These are phyloP conservation scores for Cadophora sp. DNA, from an alignment of 2,329 filamentous ascomycete genomes.

Conservation along the genomic window DNA sequence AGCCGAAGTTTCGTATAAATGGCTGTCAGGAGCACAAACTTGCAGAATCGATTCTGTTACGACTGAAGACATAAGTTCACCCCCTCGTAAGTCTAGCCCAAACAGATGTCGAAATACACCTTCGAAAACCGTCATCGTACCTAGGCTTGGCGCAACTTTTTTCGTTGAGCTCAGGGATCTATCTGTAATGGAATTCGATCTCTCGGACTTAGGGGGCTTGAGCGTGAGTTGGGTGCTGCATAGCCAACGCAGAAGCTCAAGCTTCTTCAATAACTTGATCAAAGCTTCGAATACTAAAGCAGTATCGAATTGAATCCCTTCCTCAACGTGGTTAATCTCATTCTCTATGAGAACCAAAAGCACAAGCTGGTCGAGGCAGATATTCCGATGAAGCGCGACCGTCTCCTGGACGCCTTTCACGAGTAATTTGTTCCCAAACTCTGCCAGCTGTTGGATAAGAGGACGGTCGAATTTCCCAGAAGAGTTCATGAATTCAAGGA, in stretches of 20 bases:
- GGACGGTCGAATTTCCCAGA: slow-evolving; percentile 45
- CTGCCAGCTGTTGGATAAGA: slow-evolving; percentile 61
- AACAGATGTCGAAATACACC: slow-evolving; percentile 68
- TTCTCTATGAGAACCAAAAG: slow-evolving; percentile 87
- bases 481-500: slow-evolving; percentile 56
- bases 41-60: slow-evolving; percentile 73
- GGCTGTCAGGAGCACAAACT: slow-evolving; percentile 68
- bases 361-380: slow-evolving; percentile 83
- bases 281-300: slow-evolving; percentile 75
- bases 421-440: slow-evolving; percentile 77
- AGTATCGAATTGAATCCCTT: slow-evolving; percentile 70
- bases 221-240: slow-evolving; percentile 63
- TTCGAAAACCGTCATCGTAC: slow-evolving; percentile 65
- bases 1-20: slow-evolving; percentile 65
- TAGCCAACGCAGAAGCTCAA: slow-evolving; percentile 78
- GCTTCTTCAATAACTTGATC: slow-evolving; percentile 72
- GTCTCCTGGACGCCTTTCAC: slow-evolving; percentile 82
- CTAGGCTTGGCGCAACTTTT: slow-evolving; percentile 51
- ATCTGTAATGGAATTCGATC: slow-evolving; percentile 45
- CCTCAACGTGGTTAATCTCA: slow-evolving; percentile 77
- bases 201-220: slow-evolving; percentile 53
- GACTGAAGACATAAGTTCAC: slow-evolving; percentile 61
- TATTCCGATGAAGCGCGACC: slow-evolving; percentile 72
- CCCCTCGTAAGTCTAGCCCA: slow-evolving; percentile 59
- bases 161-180: slow-evolving; percentile 46